Base-by-base conservation (phyloP, 148 eudicot species). In the Nepenthes gracilis region DNA sequence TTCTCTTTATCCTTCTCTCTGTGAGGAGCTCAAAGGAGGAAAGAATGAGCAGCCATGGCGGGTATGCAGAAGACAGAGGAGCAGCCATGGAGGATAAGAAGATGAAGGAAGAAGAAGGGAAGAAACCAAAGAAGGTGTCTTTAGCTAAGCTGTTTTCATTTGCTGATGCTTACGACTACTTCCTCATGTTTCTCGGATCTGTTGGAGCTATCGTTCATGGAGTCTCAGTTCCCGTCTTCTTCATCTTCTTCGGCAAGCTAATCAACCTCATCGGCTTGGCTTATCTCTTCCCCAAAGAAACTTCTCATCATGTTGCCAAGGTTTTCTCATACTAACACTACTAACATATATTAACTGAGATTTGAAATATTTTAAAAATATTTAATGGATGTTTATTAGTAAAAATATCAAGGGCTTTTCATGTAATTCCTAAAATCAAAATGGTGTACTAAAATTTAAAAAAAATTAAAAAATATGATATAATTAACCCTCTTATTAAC, bases 191-290 rank as follows among this genome's bases (percentile, higher is more conserved):
- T 43, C 1, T 85, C 12, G 97, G 97, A 14, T 83, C 87, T 0
- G 10, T 91, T 2, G 93, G 97, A 3, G 97, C 93, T 0, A 80
- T 85, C 57, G 54, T 78, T 32, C 96, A 91, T 59, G 97, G 97
- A 8, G 97, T 82, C 35, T 87, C 96, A 1, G 96, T 91, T 6
- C 97, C 96, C 6, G 93, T 91, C 47, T 91, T 91, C 88, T 91
- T 91, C 55, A 81, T 91, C 15, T 91, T 87, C 82, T 91, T 91
- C 35, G 97, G 97, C 15, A 87, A 91, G 57, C 35, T 91, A 12
- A 92, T 88, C n/a, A 84, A 92, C 47, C 77, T 92, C 9, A 78
- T 88, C 43, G 98, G 98, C 33, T 56, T 79, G 75, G 98, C 98
- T 36, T 85, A 80, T 70, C 88, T 92, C 45, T 92, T 92, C 52